Conservation (phyloP, 2,329 filamentous ascomycete genomes). For the Endothia cerciana region DNA sequence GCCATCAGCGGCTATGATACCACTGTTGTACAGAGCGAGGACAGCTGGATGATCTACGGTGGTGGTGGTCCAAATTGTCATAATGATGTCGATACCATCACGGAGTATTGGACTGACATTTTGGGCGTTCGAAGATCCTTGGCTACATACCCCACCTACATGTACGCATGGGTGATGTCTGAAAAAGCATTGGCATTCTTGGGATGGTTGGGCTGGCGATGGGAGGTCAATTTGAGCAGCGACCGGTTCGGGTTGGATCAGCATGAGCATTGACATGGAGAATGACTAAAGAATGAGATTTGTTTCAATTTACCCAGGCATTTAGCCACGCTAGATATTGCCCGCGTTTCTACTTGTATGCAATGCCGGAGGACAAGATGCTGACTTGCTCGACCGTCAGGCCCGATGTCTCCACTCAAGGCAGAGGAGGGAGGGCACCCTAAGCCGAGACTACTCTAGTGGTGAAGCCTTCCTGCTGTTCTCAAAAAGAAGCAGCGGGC, state of each 20-base stretch:
- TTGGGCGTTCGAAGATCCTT: background rate
- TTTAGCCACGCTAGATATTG: background rate
- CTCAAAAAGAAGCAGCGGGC: background rate
- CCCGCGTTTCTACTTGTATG: background rate
- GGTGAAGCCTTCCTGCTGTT: background rate
- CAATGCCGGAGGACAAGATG: background rate
- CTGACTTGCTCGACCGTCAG: background rate
- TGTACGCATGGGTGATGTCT: constrained; percentile 1
- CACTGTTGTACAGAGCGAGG: background rate
- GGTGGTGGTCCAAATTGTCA: background rate
- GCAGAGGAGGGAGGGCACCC: background rate
- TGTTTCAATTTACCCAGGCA: background rate
- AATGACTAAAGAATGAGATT: constrained; percentile 1
- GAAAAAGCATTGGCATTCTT: constrained; percentile 6
- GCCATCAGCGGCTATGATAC: background rate
- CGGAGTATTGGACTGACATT: background rate
- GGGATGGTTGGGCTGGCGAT: background rate
- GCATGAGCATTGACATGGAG: constrained; percentile 3
- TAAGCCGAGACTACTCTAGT: background rate
- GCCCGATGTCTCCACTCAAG: background rate
- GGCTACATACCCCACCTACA: constrained; percentile 7
- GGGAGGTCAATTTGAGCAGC: background rate
- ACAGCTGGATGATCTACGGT: background rate
- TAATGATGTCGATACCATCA: background rate
- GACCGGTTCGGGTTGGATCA: background rate